phyloP scores from a whole-genome alignment of 2,329 filamentous ascomycete genomes.

The Aurifilum marmelostoma region DNA sequence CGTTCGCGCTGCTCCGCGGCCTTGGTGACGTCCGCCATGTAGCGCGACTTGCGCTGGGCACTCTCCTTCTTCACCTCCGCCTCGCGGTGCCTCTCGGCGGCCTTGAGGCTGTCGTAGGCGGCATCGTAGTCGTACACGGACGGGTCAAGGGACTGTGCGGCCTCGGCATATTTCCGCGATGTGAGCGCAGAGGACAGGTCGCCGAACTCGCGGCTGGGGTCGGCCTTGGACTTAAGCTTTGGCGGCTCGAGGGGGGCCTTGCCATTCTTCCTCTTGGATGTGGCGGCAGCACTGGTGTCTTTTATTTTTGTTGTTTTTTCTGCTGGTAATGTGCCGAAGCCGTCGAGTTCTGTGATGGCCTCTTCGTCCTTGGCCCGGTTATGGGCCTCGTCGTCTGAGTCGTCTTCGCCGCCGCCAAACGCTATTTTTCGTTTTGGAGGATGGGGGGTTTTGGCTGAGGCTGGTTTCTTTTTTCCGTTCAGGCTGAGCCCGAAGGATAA shows the following conservation, averaged over 20 bases:
- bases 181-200: constrained; percentile 69
- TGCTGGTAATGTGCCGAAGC: constrained; percentile 42
- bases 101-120: constrained; percentile 77
- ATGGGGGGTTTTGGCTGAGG: constrained; percentile 51
- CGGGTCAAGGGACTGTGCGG: constrained; percentile 69
- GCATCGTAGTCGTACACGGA: constrained; percentile 85
- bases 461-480: constrained; percentile 64
- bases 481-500: constrained; percentile 62
- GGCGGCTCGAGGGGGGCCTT: constrained; percentile 44
- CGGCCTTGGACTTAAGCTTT: constrained; percentile 48
- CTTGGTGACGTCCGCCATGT: constrained; percentile 74
- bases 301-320: constrained; percentile 15
- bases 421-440: constrained; percentile 57
- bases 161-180: constrained; percentile 65
- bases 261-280: constrained; percentile 40
- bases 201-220: constrained; percentile 54
- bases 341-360: constrained; percentile 64
- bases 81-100: constrained; percentile 57
- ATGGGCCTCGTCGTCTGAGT: constrained; percentile 57
- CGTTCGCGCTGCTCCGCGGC: constrained; percentile 78
- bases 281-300: background rate
- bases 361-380: constrained; percentile 42
- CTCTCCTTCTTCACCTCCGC: constrained; percentile 56
- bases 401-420: constrained; percentile 62
- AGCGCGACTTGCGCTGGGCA: constrained; percentile 69